These are phyloP conservation scores for Teratosphaeria nubilosa DNA, from an alignment of 2,329 filamentous ascomycete genomes.

Conservation along the genomic window DNA sequence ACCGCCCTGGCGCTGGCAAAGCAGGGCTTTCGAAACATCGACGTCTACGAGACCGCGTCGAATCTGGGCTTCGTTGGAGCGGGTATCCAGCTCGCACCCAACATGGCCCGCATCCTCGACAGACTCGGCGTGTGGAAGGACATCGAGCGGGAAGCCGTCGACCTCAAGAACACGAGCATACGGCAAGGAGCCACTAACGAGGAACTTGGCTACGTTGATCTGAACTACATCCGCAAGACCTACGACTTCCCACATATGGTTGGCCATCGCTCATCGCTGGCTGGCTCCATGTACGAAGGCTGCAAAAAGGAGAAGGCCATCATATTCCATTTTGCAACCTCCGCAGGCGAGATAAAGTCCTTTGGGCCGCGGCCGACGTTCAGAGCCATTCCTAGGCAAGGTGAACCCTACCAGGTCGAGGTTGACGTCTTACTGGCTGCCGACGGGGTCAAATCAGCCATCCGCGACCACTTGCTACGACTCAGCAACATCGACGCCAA, in stretches of 20 bases:
- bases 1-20: slow-evolving; percentile 63
- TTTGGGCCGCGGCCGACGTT: slow-evolving; percentile 53
- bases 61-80: slow-evolving; percentile 73
- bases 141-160: slow-evolving; percentile 61
- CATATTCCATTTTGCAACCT: slow-evolving; percentile 57
- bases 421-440: slow-evolving; percentile 35
- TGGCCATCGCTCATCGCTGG: slow-evolving; percentile 64
- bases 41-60: slow-evolving; percentile 64
- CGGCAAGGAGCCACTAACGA: slow-evolving; percentile 58
- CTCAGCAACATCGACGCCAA: slow-evolving; percentile 42
- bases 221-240: slow-evolving; percentile 55
- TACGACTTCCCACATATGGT: slow-evolving; percentile 74
- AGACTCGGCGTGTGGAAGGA: slow-evolving; percentile 60
- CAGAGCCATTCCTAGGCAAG: slow-evolving; percentile 46
- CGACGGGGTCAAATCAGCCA: slow-evolving; percentile 41
- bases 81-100: slow-evolving; percentile 75
- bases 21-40: slow-evolving; percentile 62
- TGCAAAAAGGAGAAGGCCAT: slow-evolving; percentile 55
- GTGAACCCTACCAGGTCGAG: slow-evolving; percentile 43
- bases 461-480: slow-evolving; percentile 44
- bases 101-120: slow-evolving; percentile 68
- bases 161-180: slow-evolving; percentile 62
- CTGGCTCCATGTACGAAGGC: slow-evolving; percentile 58
- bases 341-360: slow-evolving; percentile 46
- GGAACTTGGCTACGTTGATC: slow-evolving; percentile 61